These are phyloP conservation scores for Hippophae rhamnoides DNA, from an alignment of 306 rosid genomes.

Conservation along the genomic window DNA sequence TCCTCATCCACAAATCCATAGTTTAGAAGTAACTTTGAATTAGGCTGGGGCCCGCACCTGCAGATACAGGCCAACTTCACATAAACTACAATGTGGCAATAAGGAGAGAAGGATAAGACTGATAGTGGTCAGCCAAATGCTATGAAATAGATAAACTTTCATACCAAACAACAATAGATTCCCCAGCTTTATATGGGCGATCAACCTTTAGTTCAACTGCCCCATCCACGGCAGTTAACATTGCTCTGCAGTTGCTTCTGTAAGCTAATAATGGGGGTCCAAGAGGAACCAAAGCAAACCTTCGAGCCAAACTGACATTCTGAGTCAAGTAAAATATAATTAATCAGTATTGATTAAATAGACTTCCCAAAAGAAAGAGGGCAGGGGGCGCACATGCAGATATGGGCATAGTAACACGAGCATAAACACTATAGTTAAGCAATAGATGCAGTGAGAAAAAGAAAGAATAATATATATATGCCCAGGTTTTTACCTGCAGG, in stretches of 20 bases:
- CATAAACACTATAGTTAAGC: background rate
- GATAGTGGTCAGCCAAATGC: conserved; percentile 8
- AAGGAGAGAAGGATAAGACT: background rate
- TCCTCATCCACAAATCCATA: conserved; percentile 92
- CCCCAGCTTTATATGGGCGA: conserved; percentile 79
- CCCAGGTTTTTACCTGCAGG: conserved; percentile 53
- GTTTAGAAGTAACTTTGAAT: conserved; percentile 75
- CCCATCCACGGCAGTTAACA: conserved; percentile 70
- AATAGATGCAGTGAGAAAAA: background rate
- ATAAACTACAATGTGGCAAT: background rate
- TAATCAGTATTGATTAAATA: background rate
- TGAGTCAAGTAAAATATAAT: conserved; percentile 23
- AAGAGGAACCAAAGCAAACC: conserved; percentile 95
- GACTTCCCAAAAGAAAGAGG: too few relatives aligned
- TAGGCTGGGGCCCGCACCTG: conserved; percentile 99
- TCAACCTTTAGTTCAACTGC: conserved; percentile 83
- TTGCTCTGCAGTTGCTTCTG: conserved; percentile 78
- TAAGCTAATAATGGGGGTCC: conserved; percentile 93
- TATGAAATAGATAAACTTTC: conserved; percentile 13
- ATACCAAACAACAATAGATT: conserved; percentile 86
- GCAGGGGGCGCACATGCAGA: too few relatives aligned
- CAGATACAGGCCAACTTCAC: conserved; percentile 17
- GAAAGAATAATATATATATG: background rate
- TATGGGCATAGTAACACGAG: too few relatives aligned
- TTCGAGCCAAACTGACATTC: conserved; percentile 96